Evolutionary conservation across 2,329 filamentous ascomycete species (phyloP).

Genomic region (Fusarium oxysporum): DNA sequence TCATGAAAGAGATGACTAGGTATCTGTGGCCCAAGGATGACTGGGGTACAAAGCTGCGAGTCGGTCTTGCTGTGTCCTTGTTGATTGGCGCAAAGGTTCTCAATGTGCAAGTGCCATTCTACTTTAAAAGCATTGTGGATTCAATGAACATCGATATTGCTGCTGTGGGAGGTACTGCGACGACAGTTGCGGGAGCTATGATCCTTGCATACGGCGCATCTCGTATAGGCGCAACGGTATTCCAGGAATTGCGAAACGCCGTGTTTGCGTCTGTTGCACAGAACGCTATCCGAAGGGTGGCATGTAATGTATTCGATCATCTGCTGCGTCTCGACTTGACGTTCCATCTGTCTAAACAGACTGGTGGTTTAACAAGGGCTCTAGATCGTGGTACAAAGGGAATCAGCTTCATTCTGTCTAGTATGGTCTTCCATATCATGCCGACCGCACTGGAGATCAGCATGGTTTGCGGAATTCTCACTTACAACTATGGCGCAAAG

Average conservation of each 20-base stretch:
- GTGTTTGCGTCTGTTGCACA: conserved; percentile 97
- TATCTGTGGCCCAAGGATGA: conserved; percentile 97
- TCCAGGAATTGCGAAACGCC: conserved; percentile 94
- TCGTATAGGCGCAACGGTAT: conserved; percentile 87
- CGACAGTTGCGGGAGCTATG: conserved; percentile 89
- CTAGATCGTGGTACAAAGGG: conserved; percentile 98
- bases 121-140: conserved; percentile 98
- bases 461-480: conserved; percentile 95
- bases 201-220: conserved; percentile 93
- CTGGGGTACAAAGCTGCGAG: conserved; percentile 78
- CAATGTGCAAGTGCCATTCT: conserved; percentile 98
- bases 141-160: conserved; percentile 96
- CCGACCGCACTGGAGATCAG: conserved; percentile 94
- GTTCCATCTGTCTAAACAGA: conserved; percentile 95
- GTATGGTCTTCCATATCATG: conserved; percentile 98
- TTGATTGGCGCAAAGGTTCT: conserved; percentile 92
- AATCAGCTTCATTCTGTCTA: conserved; percentile 95
- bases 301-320: conserved; percentile 92
- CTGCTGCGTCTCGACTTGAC: conserved; percentile 87
- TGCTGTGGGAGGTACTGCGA: conserved; percentile 87
- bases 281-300: conserved; percentile 92
- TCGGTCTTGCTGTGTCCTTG: conserved; percentile 84
- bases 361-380: conserved; percentile 90
- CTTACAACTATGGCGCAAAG: conserved; percentile 91
- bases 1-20: conserved; percentile 96